These are phyloP conservation scores for Lipomyces yarrowii DNA, from an alignment of 1,139 yeast genomes.

Conservation along the genomic window DNA sequence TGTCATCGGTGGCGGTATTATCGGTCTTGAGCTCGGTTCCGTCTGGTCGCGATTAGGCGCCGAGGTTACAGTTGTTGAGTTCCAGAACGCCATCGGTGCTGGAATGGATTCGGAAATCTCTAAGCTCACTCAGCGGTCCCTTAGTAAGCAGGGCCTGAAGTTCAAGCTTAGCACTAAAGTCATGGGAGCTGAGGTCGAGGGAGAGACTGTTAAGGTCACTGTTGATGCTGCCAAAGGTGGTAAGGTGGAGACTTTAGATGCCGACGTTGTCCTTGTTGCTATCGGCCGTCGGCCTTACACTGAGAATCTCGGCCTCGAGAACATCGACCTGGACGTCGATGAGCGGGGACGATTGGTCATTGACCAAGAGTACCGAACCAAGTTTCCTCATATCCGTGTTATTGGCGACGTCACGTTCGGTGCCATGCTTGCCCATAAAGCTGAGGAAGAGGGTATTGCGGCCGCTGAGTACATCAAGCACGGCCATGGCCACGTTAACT, in stretches of 20 bases:
- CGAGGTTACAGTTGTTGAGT: conserved; percentile 93
- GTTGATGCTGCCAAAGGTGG: conserved; percentile 90
- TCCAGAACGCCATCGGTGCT: conserved; percentile 78
- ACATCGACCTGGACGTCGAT: conserved; percentile 86
- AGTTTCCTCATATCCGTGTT: conserved; percentile 89
- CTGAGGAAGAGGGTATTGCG: conserved; percentile 99
- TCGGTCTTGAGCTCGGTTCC: conserved; percentile 99
- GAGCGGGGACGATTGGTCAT: conserved; percentile 90
- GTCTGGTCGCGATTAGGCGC: conserved; percentile 96
- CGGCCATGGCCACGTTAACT: conserved; percentile 98
- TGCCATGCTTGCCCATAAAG: conserved; percentile 99
- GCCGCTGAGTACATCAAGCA: conserved; percentile 92
- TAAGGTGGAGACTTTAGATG: conserved; percentile 73
- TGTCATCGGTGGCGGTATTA: conserved; percentile 98
- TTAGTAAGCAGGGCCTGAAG: conserved; percentile 92
- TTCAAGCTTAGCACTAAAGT: conserved; percentile 95
- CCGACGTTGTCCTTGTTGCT: conserved; percentile 94
- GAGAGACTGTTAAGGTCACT: conserved; percentile 83
- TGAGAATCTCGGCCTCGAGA: conserved; percentile 85
- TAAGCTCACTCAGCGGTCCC: conserved; percentile 81
- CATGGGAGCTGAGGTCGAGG: conserved; percentile 79
- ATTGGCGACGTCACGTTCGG: conserved; percentile 99
- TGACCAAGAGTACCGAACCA: conserved; percentile 91
- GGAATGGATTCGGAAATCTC: conserved; percentile 98
- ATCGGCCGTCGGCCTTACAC: conserved; percentile 99